Evolutionary conservation across 176 grass and related monocot genomes (phyloP), one percentile per base, ranked within the genome.

Genomic region (Avena insularis): DNA sequence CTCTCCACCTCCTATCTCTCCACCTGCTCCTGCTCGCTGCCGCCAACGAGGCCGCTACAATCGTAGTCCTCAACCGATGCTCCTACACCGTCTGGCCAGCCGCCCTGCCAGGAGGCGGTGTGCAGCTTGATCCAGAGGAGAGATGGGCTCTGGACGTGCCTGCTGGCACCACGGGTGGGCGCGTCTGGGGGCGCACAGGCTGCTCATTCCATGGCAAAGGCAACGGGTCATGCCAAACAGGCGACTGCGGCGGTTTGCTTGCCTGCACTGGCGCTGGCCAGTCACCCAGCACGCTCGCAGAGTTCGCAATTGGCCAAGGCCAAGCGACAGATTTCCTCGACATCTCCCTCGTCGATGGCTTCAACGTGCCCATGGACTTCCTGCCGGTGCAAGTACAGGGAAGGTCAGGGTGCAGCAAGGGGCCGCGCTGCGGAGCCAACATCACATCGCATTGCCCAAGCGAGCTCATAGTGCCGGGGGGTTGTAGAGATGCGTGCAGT

Each of bases 341-440:
- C 63, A 75, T 93, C 62, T 88, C 88, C 47, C 57, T 85, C 27
- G 33, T 71, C 8, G 40, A 93, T 0, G 89, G 89, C 27, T 93
- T 88, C 79, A 93, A 94, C 43, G 83, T 94, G 15, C 86, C 83
- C 23, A 84, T 94, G 83, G 77, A 83, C n/a, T 89, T 93, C 76
- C 40, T 86, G 35, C 89, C 86, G 0, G 40, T 23, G 70, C 53
- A 10, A 0, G 33, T 13, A 31, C 33, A 43, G 53, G 78, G 38
- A 82, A 46, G 12, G 15, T 0, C 50, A 49, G 45, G 1, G 4
- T 88, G 86, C 86, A 77, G 86, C 49, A 59, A 6, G 38, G 80
- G 86, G 23, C 80, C 80, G 0, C 36, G 36, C 38, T 83, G 86
- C 0, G 4, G n/a, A 8, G 7, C 59, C 2, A 69, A 88, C 80